Conservation (phyloP, 1,284 basidiomycete genomes). For the Cryptococcus sp. region DNA sequence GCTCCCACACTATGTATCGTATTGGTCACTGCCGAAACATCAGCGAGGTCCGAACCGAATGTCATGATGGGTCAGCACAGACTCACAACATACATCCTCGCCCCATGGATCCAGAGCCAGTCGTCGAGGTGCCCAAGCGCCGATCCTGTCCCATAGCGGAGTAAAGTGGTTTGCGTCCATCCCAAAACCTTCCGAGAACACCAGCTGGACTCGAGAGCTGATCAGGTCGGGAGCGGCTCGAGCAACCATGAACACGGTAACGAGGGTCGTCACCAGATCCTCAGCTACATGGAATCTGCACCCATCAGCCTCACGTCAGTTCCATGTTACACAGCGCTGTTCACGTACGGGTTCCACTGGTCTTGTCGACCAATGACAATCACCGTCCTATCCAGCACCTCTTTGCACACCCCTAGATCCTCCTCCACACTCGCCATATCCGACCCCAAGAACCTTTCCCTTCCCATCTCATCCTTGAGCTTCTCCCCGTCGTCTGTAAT, state of each 20-base stretch:
- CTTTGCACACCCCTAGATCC: conserved; percentile 14
- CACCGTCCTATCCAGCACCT: conserved; percentile 25
- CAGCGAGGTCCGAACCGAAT: too few species aligned
- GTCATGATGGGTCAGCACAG: conserved; percentile 3
- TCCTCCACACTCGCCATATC: conserved; percentile 4
- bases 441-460: conserved; percentile 33
- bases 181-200: conserved; percentile 35
- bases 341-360: conserved; percentile 43
- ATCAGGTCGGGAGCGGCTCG: conserved; percentile 19
- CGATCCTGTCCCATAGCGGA: conserved; percentile 40
- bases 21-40: conserved; percentile 25
- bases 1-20: conserved; percentile 40
- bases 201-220: conserved; percentile 31
- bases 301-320: too few species aligned
- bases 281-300: conserved; percentile 42
- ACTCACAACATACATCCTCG: conserved; percentile 34
- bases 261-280: conserved; percentile 41
- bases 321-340: background rate
- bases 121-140: conserved; percentile 38
- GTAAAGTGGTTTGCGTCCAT: conserved; percentile 40
- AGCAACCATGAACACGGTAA: conserved; percentile 29
- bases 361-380: conserved; percentile 39
- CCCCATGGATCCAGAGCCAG: conserved; percentile 36
- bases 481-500: conserved; percentile 20
- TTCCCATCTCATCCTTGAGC: conserved; percentile 26